A percentile compares a stretch with the other conserved stretches of the same genome.
Conservation (phyloP, 352 stramenopile genomes). For the Elongisporangium prolatum region DNA sequence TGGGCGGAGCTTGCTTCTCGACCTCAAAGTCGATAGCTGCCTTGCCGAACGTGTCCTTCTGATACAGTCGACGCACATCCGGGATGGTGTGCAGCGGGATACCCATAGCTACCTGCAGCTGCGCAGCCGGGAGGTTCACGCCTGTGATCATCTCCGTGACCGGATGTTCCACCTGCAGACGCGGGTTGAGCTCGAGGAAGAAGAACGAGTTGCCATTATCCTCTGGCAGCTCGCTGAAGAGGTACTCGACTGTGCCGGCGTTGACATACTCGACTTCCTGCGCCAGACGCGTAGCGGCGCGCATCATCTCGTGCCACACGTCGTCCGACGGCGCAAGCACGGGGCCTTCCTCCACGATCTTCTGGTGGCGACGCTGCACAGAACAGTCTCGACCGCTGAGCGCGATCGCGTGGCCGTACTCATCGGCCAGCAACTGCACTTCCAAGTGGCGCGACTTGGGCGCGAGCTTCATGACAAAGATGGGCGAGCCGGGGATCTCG, state of each 20-base stretch:
- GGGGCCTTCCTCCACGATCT: conserved; percentile 99
- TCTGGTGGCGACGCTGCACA: conserved; percentile 99
- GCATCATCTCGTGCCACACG: conserved; percentile 98
- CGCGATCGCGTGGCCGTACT: conserved; percentile 98
- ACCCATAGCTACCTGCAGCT: conserved; percentile 99
- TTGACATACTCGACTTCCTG: conserved; percentile 99
- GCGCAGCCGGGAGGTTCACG: conserved; percentile 95
- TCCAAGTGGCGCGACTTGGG: conserved; percentile 97
- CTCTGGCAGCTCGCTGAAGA: conserved; percentile 94
- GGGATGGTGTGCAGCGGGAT: conserved; percentile 98
- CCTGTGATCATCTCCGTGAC: conserved; percentile 99
- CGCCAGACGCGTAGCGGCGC: conserved; percentile 94
- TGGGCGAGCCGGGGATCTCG: conserved; percentile 98
- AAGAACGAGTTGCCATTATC: conserved; percentile 95
- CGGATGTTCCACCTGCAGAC: conserved; percentile 98
- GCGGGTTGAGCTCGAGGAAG: conserved; percentile 99
- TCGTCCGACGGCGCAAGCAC: conserved; percentile 91
- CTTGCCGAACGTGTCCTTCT: conserved; percentile 90
- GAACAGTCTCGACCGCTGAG: conserved; percentile 99
- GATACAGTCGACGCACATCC: conserved; percentile 97
- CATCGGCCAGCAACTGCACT: conserved; percentile 98
- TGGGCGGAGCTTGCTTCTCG: conserved; percentile 68
- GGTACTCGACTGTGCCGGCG: conserved; percentile 99
- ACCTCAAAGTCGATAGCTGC: conserved; percentile 96
- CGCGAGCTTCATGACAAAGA: conserved; percentile 99